phyloP scores from a whole-genome alignment of 1,139 yeast species.

The Hanseniaspora uvarum region DNA sequence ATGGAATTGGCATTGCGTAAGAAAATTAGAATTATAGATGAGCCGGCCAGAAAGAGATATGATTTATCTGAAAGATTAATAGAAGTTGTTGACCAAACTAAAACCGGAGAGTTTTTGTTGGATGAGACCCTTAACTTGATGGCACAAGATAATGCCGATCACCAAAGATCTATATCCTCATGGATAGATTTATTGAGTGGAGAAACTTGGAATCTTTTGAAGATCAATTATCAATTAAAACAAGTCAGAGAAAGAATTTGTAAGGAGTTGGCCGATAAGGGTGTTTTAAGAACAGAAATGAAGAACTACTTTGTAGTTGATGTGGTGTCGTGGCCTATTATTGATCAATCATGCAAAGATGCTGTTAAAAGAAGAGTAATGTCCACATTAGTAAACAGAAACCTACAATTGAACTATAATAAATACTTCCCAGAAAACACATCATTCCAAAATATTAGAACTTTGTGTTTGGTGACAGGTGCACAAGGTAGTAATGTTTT shows the following conservation, averaged over 20 bases:
- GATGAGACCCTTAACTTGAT: slow-evolving; percentile 89
- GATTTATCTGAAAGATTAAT: slow-evolving; percentile 78
- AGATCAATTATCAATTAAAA: slow-evolving; percentile 86
- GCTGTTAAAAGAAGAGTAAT: slow-evolving; percentile 64
- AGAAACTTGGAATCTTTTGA: slow-evolving; percentile 95
- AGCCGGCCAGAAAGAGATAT: slow-evolving; percentile 83
- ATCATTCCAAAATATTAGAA: slow-evolving; percentile 61
- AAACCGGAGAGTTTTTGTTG: slow-evolving; percentile 88
- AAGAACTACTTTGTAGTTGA: slow-evolving; percentile 88
- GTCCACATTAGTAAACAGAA: slow-evolving; percentile 59
- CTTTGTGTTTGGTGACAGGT: slow-evolving; percentile 75
- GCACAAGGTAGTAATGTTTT: slow-evolving; percentile 93
- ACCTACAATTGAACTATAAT: slow-evolving; percentile 39
- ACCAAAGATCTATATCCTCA: slow-evolving; percentile 65
- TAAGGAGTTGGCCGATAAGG: slow-evolving; percentile 94
- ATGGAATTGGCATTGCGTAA: slow-evolving; percentile 88
- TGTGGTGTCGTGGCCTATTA: slow-evolving; percentile 97
- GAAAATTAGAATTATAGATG: slow-evolving; percentile 78
- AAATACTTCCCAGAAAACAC: slow-evolving; percentile 61
- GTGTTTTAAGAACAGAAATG: slow-evolving; percentile 90
- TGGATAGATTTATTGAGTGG: slow-evolving; percentile 95
- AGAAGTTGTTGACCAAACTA: slow-evolving; percentile 73
- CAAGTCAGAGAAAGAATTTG: slow-evolving; percentile 95
- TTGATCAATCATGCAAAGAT: slow-evolving; percentile 76
- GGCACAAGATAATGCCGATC: slow-evolving; percentile 53